Evolutionary conservation across 495 filamentous ascomycete genomes (phyloP), one percentile per base, ranked within the genome.

Genomic region (Hypoxylon fuscum): DNA sequence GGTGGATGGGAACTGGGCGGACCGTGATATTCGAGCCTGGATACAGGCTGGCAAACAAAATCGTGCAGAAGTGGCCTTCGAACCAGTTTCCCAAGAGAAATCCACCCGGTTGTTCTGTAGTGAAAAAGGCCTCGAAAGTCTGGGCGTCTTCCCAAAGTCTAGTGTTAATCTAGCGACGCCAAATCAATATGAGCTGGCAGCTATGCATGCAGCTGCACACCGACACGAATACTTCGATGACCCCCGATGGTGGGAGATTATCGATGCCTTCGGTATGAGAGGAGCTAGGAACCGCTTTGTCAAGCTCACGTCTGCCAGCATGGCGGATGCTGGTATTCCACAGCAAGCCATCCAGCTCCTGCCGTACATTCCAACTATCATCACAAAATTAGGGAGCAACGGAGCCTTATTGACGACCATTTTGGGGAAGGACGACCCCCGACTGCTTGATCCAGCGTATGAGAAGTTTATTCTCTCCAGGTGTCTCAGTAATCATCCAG

Each of bases 51-150:
- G 79, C 22, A 83, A 82, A 50, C 40, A 53, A 6, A 72, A 81
- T 51, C 76, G 76, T 12, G 80, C 85, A 6, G 76, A 79, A 2
- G 80, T 92, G n/a, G 88, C 88, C 12, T 96, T 93, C 62, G 95
- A 98, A 71, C 95, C 95, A n/a, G 96, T 97, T 8, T 95, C 91
- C 2, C 80, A 80, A 2, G 84, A 82, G 40, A 98, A 98, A 73
- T 83, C 90, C 6, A 75, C 81, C 7, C 79, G 87, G 2, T 73
- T 97, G 3, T 92, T 97, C 66, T 72, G 74, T 20, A 62, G 68
- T 5, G 55, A 75, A 48, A 43, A 65, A 67, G 20, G 69, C 55
- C 31, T 48, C 18, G 59, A 67, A 31, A 49, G 46, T 1, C 62
- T 87, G 32, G 70, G 76, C 2, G 70, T 85, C 7, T 86, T 88